Base-by-base conservation (phyloP, 192 early-diverging fungal genomes). In the Podila horticola region DNA sequence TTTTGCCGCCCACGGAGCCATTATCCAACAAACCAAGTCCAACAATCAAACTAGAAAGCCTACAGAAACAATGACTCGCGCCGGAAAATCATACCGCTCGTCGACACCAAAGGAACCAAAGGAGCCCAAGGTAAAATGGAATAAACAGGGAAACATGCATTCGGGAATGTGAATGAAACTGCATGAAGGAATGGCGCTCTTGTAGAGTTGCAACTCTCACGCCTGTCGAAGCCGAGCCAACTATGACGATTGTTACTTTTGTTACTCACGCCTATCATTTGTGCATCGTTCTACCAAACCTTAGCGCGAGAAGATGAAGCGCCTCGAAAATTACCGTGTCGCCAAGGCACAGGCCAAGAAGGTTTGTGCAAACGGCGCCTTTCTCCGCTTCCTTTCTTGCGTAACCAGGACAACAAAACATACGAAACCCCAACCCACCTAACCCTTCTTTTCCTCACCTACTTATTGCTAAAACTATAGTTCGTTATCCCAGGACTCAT, bases 261-360 rank as follows among this genome's bases (percentile, higher is more conserved):
- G n/a, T 30, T 59, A 41, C 22, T 24, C 38, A 22, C 29, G 36
- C 17, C n/a, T 24, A 28, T 48, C 24, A 17, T 10, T 33, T 22
- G 19, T 1, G 11, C 3, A 24, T 4, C 58, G 22, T 48, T 11
- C 12, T 22, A 13, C 9, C 24, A 29, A 29, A 31, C 28, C 4
- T 36, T 57, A 74, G 72, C 41, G 29, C n/a, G 72, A 74, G 8
- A 74, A 55, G 31, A 19, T n/a, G 3, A 67, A 67, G 24, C 65
- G 72, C 19, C 31, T 74, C 17, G 72, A 66, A 11, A 67, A 67
- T 48, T 67, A 74, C 34, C 64, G 58, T n/a, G 24, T 74, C 24
- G 72, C 64, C 58, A 74, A 62, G 31, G 26, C 22, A 11, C 72
- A 74, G 24, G 64, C 72, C 55, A 74, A 62, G 48, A 67, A 67